phyloP scores from a whole-genome alignment of 2,329 filamentous ascomycete species.

The Penicillium hordei region DNA sequence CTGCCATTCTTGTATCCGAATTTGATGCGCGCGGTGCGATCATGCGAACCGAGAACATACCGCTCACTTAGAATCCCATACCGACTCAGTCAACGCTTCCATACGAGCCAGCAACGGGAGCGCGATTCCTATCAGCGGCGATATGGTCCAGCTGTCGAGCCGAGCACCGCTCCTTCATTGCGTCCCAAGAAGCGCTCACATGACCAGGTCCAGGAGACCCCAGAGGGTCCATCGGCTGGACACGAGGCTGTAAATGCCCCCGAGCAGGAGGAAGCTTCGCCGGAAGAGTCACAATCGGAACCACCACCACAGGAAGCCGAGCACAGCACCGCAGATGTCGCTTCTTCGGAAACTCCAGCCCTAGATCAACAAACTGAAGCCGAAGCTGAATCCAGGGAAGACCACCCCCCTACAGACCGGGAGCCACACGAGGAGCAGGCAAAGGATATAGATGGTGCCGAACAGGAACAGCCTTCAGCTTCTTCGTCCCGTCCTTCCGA shows the following conservation, averaged over 20 bases:
- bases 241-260: not conserved
- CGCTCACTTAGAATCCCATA: conserved; percentile 43
- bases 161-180: conserved; percentile 40
- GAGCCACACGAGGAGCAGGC: conserved; percentile 25
- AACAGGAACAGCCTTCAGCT: conserved; percentile 12
- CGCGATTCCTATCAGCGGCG: conserved; percentile 46
- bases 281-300: conserved; percentile 15
- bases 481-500: conserved; percentile 12
- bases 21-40: conserved; percentile 58
- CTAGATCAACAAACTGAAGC: conserved; percentile 11
- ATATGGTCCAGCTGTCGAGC: conserved; percentile 48
- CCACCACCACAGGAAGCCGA: conserved; percentile 13
- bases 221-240: conserved; percentile 11
- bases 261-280: not conserved
- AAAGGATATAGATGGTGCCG: conserved; percentile 15
- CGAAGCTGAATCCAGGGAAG: conserved; percentile 15
- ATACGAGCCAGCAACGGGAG: conserved; percentile 35
- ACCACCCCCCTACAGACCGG: conserved; percentile 16
- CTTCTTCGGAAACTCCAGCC: conserved; percentile 12
- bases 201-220: conserved; percentile 18
- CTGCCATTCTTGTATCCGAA: conserved; percentile 70
- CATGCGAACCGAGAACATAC: conserved; percentile 48
- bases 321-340: conserved; percentile 10
- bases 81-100: conserved; percentile 35
- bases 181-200: conserved; percentile 31